These are phyloP conservation scores for Ganoderma resinaceum DNA, from an alignment of 1,284 basidiomycete genomes.

Conservation along the genomic window DNA sequence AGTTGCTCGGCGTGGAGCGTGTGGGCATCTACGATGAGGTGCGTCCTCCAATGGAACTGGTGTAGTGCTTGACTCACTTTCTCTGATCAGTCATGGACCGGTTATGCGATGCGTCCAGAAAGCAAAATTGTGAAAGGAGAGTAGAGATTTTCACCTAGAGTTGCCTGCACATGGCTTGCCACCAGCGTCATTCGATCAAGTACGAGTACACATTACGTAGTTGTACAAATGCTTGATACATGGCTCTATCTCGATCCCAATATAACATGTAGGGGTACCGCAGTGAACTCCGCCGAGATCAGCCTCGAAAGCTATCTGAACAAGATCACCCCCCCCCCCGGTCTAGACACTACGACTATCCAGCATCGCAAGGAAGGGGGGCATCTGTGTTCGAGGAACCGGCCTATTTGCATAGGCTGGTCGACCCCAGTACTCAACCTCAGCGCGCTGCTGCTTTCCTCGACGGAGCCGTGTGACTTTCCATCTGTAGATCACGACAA, in stretches of 20 bases:
- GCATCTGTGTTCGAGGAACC: slow-evolving; percentile 50
- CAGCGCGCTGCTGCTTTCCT: slow-evolving; percentile 64
- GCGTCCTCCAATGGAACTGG: slow-evolving; percentile 35
- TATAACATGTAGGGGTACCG: not conserved
- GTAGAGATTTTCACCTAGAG: not conserved
- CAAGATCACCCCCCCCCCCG: not conserved
- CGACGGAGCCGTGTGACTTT: slow-evolving; percentile 67
- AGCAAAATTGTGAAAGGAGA: slow-evolving; percentile 33
- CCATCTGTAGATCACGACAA: slow-evolving; percentile 60
- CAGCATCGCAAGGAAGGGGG: slow-evolving; percentile 74
- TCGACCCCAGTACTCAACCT: slow-evolving; percentile 72
- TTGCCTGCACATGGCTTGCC: not conserved
- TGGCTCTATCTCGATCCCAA: not conserved
- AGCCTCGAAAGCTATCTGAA: not conserved
- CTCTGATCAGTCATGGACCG: slow-evolving; percentile 77
- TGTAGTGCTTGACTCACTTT: slow-evolving; percentile 14
- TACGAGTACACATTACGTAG: not conserved
- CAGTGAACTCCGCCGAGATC: not conserved
- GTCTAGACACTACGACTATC: slow-evolving; percentile 21
- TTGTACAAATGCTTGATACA: not conserved
- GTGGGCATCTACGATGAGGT: slow-evolving; percentile 89
- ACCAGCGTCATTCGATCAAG: not conserved
- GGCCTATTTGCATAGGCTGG: slow-evolving; percentile 64
- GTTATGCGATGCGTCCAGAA: slow-evolving; percentile 68
- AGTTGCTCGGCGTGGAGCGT: slow-evolving; percentile 64